Conservation (phyloP, 768 basidiomycete genomes). For the Suillus clintonianus region DNA sequence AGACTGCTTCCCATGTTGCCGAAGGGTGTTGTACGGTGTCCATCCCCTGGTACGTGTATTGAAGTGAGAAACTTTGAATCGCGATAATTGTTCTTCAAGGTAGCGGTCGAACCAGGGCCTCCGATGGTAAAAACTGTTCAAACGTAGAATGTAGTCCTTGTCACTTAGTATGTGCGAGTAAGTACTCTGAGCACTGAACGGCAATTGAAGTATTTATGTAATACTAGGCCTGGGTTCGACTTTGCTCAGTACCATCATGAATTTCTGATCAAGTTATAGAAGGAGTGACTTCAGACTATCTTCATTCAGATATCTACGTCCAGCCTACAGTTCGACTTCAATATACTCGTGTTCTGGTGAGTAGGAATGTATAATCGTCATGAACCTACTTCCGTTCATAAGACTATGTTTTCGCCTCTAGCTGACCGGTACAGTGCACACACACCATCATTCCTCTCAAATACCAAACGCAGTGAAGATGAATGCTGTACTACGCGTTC, state of each 20-base stretch:
- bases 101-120: background rate
- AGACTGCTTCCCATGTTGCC: constrained; percentile 88
- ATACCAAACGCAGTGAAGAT: background rate
- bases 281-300: too few relatives aligned
- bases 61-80: background rate
- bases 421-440: background rate
- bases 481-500: background rate
- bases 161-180: background rate
- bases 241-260: too few relatives aligned
- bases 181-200: background rate
- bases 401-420: background rate
- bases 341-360: background rate
- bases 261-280: too few relatives aligned
- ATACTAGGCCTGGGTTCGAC: too few relatives aligned
- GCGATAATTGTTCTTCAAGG: background rate
- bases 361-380: background rate
- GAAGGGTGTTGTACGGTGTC: constrained; percentile 70
- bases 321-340: too few relatives aligned
- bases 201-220: background rate
- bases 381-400: background rate
- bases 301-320: too few relatives aligned
- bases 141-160: background rate
- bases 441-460: background rate
- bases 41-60: constrained; percentile 15
- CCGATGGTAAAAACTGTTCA: background rate